phyloP scores from a whole-genome alignment of 257 asterid genomes.

The Avicennia marina region DNA sequence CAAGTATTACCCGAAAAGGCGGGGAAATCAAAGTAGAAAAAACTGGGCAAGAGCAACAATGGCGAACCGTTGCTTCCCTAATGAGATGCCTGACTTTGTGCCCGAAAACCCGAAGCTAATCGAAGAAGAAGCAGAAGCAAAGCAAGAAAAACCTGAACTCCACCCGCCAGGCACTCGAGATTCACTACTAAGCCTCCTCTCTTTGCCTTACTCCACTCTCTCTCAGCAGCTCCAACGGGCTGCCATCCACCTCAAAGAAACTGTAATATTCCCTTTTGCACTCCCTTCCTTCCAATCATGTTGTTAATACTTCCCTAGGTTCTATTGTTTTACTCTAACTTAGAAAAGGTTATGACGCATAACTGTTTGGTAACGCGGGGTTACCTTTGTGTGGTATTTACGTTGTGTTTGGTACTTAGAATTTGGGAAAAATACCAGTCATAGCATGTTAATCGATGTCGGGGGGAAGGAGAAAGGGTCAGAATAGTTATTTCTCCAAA shows the following conservation, averaged over 20 bases:
- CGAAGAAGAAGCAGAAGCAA: constrained; percentile 16
- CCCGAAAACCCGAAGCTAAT: constrained; percentile 32
- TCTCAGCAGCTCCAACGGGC: constrained; percentile 43
- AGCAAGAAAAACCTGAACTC: constrained; percentile 8
- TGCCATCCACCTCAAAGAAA: constrained; percentile 62
- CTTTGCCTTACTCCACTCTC: constrained; percentile 38
- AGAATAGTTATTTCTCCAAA: too few relatives aligned
- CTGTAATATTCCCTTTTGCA: constrained; percentile 19
- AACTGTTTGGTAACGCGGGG: too few relatives aligned
- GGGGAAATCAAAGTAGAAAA: neutral
- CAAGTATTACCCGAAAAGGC: neutral
- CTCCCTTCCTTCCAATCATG: neutral
- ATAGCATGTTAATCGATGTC: too few relatives aligned
- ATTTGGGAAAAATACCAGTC: too few relatives aligned
- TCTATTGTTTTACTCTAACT: neutral
- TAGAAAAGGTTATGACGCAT: neutral
- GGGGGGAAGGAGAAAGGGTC: too few relatives aligned
- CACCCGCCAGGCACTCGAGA: constrained; percentile 41
- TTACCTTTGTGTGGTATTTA: neutral
- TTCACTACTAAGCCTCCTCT: constrained; percentile 52
- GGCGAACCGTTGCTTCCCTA: constrained; percentile 59
- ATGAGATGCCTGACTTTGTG: constrained; percentile 63
- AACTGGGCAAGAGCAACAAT: constrained; percentile 19
- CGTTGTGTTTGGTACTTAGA: neutral
- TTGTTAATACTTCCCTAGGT: neutral